These are phyloP conservation scores for Ophiorrhiza pumila DNA, from an alignment of 257 asterid species.

Conservation along the genomic window DNA sequence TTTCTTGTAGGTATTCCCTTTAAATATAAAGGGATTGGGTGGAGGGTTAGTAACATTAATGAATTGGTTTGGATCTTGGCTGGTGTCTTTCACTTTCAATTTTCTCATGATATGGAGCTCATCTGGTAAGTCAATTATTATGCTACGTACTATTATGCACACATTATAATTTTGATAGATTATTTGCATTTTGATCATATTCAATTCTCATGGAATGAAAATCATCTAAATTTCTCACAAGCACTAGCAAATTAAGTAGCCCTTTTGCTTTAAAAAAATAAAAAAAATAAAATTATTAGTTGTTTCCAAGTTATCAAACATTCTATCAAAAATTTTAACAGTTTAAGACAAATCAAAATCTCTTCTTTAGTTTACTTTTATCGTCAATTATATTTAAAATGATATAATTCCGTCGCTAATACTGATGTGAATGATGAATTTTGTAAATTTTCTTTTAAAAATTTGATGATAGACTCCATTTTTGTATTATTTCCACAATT, in stretches of 20 bases:
- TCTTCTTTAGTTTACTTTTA: no score
- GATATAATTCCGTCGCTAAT: no score
- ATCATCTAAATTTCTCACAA: not conserved
- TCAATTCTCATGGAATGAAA: not conserved
- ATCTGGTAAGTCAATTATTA: constrained; percentile 9
- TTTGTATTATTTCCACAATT: no score
- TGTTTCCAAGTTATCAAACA: not conserved
- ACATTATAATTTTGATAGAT: not conserved
- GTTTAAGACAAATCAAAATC: not conserved
- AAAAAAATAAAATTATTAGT: no score
- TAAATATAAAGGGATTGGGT: constrained; percentile 26
- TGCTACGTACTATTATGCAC: not conserved
- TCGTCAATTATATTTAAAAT: no score
- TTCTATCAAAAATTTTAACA: not conserved
- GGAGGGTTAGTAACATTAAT: constrained; percentile 24
- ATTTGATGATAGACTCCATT: no score
- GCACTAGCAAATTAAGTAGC: not conserved
- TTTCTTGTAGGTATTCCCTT: constrained; percentile 22
- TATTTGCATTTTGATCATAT: not conserved
- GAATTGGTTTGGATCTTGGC: constrained; percentile 33
- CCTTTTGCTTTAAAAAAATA: no score
- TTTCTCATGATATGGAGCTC: constrained; percentile 31
- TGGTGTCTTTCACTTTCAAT: constrained; percentile 26
- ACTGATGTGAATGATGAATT: no score
- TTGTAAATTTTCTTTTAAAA: no score